Conservation (phyloP, 2,329 filamentous ascomycete species). For the Reticulascus tulasneorum region DNA sequence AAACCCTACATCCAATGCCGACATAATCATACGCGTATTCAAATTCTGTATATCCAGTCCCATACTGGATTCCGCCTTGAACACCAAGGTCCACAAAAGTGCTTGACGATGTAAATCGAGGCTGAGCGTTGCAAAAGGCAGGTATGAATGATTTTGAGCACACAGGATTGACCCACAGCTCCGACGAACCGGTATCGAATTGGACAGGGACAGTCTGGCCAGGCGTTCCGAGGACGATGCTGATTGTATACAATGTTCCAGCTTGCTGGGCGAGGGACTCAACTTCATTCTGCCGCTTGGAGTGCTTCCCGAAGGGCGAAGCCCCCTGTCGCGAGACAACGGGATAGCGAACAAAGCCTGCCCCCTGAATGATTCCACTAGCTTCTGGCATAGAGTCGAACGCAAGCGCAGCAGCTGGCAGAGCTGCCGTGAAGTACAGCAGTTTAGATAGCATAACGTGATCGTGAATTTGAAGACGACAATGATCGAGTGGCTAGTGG, state of each 20-base stretch:
- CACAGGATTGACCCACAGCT: conserved; percentile 39
- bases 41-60: conserved; percentile 25
- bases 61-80: conserved; percentile 24
- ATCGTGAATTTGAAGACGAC: no score
- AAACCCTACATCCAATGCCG: conserved; percentile 26
- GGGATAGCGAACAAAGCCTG: no score
- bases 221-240: conserved; percentile 33
- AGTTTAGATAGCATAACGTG: no score
- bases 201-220: conserved; percentile 32
- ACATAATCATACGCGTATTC: conserved; percentile 30
- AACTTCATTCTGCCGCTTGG: conserved; percentile 25
- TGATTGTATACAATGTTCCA: conserved; percentile 32
- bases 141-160: conserved; percentile 27
- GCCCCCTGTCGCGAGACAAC: no score
- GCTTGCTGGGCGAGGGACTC: conserved; percentile 19
- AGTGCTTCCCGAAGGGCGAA: no score
- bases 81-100: conserved; percentile 23
- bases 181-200: conserved; percentile 37
- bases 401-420: no score
- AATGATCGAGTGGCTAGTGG: no score
- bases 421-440: no score
- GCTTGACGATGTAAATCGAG: conserved; percentile 25
- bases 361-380: no score
- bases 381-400: no score
- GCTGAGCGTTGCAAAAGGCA: conserved; percentile 22